Evolutionary conservation across 2,329 filamentous ascomycete species (phyloP), one percentile per base, ranked within the genome.

Genomic region (Cladosporium cucumerinum): DNA sequence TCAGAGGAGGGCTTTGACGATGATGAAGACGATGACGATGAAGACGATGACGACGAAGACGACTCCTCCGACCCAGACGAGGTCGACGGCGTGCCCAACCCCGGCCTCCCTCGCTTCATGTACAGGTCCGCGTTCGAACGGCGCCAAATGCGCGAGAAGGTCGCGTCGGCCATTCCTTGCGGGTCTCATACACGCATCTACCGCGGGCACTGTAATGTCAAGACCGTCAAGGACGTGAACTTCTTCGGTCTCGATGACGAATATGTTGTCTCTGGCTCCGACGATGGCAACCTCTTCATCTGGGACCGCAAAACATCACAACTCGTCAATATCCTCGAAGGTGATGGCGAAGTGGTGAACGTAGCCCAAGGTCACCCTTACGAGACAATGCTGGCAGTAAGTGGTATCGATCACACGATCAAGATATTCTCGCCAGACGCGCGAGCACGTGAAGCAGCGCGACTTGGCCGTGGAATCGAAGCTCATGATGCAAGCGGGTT

Each of bases 161-260:
- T 88, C 18, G 85, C 87, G 66, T 71, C 76, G 0, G 74, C 85
- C 60, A 80, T 85, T 6, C 83, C 85, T 16, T 87, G 85, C 70
- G 81, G 78, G 21, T 77, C 84, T 1, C 84, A 87, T 68, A 86
- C 82, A 2, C 82, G 82, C 46, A 75, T 81, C 23, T 90, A 88
- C 72, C 79, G 80, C 3, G 87, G 87, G 2, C 87, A 89, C 73
- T 89, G 87, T 77, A 89, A 89, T 68, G 82, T 87, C 61, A 83
- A 86, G 68, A 89, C 86, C 0, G 86, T 89, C 69, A 90, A 90
- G 70, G 87, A 90, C 70, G 86, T 89, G 66, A 89, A 89, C 66
- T 90, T 85, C 76, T 89, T 87, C 67, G 87, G 87, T 0, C 76
- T 88, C 43, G 78, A 88, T 65, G 88, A 90, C 69, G 87, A 89